These are phyloP conservation scores for Rhinocladiella mackenziei DNA, from an alignment of 2,329 filamentous ascomycete species.

Conservation along the genomic window DNA sequence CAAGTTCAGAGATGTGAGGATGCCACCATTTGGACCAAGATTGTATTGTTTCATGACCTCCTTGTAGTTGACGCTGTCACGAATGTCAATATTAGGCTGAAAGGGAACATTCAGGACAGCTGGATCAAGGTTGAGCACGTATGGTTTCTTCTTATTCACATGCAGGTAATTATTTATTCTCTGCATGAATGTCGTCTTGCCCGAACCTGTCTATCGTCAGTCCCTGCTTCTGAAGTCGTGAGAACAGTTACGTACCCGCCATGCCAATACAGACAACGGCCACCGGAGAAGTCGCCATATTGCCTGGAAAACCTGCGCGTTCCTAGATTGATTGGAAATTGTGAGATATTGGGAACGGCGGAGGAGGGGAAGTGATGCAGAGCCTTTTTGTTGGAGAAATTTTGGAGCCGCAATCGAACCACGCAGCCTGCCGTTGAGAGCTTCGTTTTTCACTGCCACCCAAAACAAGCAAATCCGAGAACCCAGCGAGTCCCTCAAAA, in stretches of 20 bases:
- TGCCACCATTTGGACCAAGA: conserved; percentile 92
- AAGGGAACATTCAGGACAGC: conserved; percentile 92
- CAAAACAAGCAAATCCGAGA: background rate
- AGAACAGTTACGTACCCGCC: conserved; percentile 61
- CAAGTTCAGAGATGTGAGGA: conserved; percentile 89
- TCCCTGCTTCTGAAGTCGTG: conserved; percentile 2
- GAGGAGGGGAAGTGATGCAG: conserved; percentile 1
- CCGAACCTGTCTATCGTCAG: conserved; percentile 59
- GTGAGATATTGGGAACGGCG: background rate
- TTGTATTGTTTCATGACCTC: conserved; percentile 99
- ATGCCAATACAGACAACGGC: conserved; percentile 94
- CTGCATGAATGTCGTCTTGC: conserved; percentile 99
- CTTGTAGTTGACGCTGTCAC: conserved; percentile 98
- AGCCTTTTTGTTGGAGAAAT: conserved; percentile 11
- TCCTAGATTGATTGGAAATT: too few relatives aligned
- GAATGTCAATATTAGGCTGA: conserved; percentile 96
- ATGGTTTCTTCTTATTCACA: conserved; percentile 72
- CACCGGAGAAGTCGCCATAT: conserved; percentile 57
- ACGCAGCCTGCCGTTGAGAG: background rate
- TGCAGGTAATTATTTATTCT: conserved; percentile 93
- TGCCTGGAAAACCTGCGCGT: too few relatives aligned
- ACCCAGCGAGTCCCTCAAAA: conserved; percentile 30
- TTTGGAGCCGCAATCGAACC: conserved; percentile 13
- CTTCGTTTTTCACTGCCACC: conserved; percentile 2
- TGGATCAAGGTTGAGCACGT: conserved; percentile 95